phyloP scores from a whole-genome alignment of 441 rosid species.

The Eutrema salsugineum region DNA sequence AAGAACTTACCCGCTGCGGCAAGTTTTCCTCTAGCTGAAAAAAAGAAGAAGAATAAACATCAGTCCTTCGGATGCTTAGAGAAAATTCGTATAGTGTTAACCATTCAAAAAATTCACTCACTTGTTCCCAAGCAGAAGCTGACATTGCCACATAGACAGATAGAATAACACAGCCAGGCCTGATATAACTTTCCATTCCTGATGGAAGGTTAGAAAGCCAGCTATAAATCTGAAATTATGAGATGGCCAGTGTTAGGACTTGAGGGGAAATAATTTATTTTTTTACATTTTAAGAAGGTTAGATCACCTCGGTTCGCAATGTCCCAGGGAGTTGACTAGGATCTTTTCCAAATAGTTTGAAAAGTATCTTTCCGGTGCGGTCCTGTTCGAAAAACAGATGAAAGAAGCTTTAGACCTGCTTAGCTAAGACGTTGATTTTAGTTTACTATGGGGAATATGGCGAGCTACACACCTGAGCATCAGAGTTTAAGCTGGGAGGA shows the following conservation, averaged over 20 bases:
- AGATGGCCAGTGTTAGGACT: conserved; percentile 1
- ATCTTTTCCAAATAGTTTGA: conserved; percentile 80
- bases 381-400: conserved; percentile 38
- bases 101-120: conserved; percentile 34
- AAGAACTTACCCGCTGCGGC: conserved; percentile 38
- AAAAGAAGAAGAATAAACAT: conserved; percentile 16
- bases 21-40: conserved; percentile 67
- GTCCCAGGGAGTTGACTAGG: conserved; percentile 84
- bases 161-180: conserved; percentile 88
- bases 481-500: conserved; percentile 76
- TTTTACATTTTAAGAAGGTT: not conserved
- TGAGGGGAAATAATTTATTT: not conserved
- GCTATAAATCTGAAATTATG: conserved; percentile 53
- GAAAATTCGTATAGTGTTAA: not conserved
- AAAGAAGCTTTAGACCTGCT: not conserved
- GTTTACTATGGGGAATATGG: not conserved
- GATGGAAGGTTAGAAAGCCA: conserved; percentile 91
- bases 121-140: conserved; percentile 66
- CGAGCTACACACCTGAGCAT: conserved; percentile 53
- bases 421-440: not conserved
- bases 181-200: conserved; percentile 93
- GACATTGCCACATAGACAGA: conserved; percentile 77
- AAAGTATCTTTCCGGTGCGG: conserved; percentile 68
- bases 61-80: conserved; percentile 33
- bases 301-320: conserved; percentile 61